These are phyloP conservation scores for Colletotrichum lupini DNA, from an alignment of 2,329 filamentous ascomycete species.

Conservation along the genomic window DNA sequence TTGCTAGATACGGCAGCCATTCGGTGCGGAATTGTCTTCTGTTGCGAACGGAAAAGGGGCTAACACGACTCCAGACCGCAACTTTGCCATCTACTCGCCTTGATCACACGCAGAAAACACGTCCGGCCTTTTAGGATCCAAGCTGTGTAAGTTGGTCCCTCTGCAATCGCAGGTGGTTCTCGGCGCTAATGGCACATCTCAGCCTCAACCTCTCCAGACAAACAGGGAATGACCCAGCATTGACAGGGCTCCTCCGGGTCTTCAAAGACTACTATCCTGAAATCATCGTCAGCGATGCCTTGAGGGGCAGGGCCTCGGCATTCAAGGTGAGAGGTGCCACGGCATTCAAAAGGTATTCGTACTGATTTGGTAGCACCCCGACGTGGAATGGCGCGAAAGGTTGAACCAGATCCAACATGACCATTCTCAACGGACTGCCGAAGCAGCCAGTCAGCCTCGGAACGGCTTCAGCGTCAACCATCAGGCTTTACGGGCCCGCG, in stretches of 20 bases:
- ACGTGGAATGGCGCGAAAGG: constrained; percentile 77
- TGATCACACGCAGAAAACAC: constrained; percentile 84
- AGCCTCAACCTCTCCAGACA: constrained; percentile 69
- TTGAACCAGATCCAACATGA: constrained; percentile 74
- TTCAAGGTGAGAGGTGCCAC: constrained; percentile 64
- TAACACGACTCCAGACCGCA: constrained; percentile 56
- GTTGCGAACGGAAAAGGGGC: not conserved
- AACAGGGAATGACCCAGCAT: constrained; percentile 76
- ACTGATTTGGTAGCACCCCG: constrained; percentile 70
- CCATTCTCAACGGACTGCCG: constrained; percentile 58
- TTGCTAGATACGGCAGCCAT: constrained; percentile 84
- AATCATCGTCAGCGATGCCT: constrained; percentile 80
- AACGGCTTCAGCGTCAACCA: constrained; percentile 74
- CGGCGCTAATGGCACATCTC: not conserved
- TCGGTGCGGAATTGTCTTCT: constrained; percentile 58
- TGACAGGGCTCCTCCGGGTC: constrained; percentile 81
- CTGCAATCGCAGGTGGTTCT: not conserved
- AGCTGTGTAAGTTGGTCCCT: constrained; percentile 63
- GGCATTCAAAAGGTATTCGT: constrained; percentile 35
- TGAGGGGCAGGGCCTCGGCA: constrained; percentile 68
- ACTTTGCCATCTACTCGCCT: constrained; percentile 81
- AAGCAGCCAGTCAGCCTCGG: constrained; percentile 49
- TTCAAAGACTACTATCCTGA: constrained; percentile 94
- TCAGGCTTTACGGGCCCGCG: constrained; percentile 48
- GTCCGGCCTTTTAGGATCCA: constrained; percentile 88